Base-by-base conservation (phyloP, 2,329 filamentous ascomycete species). In the Fusarium sp. region DNA sequence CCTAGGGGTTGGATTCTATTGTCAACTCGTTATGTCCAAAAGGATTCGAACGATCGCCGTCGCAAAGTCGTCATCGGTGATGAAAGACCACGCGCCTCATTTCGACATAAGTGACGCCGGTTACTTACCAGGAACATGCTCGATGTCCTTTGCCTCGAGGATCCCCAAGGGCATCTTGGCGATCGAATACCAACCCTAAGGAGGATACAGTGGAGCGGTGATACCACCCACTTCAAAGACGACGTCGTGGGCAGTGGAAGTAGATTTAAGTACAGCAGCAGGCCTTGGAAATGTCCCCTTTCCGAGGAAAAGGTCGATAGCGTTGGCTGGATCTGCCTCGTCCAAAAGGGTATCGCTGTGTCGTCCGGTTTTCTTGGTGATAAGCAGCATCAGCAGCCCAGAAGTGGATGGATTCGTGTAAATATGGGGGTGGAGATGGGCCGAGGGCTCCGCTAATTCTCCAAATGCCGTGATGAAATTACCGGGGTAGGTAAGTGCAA, bases 81-180 rank as follows among this genome's bases (percentile, higher is more conserved):
- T 54, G 36, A 26, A 44, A 31, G 28, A 26, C 34, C 28, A 35
- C 45, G 40, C 28, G 41, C 36, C 45, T 53, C 48, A 40, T 19
- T 25, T 28, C 39, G 26, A 38, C 15, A 41, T 26, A 32, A 31
- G 53, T 48, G 38, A 41, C 40, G 38, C 13, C 31, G 35, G 32
- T 15, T 32, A 58, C 81, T 73, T 80, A 93, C 91, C 91, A 58
- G 92, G 92, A 59, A 94, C 91, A 75, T 91, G 84, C 70, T 86
- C 83, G 66, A 87, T 81, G 70, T 82, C 81, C 71, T 74, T 81
- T 72, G 90, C 85, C 70, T 93, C 87, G 56, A 95, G 81, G 57
- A 96, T 86, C 47, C 91, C 90, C 63, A 95, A 81, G 25, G 71
- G 72, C 77, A 79, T 79, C 52, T 63, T 66, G 68, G 53, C 57